Conservation (phyloP, 257 asterid species). For the Coffea canephora region DNA sequence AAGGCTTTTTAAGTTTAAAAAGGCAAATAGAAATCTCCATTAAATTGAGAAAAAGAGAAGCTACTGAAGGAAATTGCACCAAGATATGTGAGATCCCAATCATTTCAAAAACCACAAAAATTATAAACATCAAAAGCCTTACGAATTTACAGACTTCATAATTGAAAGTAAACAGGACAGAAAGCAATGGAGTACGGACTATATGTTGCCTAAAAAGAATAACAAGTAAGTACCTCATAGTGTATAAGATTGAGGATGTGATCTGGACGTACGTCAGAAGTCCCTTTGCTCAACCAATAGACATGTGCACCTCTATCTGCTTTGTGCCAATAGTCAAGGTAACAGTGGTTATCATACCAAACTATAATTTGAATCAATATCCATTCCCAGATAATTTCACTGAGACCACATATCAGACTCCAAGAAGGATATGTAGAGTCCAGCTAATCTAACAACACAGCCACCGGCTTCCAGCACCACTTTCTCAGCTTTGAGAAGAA, state of each 20-base stretch:
- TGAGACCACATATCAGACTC: not conserved
- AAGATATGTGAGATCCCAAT: not conserved
- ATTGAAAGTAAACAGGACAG: not conserved
- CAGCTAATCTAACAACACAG: constrained; percentile 89
- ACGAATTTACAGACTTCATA: not conserved
- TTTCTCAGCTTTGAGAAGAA: constrained; percentile 76
- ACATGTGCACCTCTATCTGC: constrained; percentile 87
- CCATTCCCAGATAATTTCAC: not conserved
- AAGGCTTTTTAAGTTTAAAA: not conserved
- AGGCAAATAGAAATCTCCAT: not conserved
- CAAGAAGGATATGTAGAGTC: constrained; percentile 91
- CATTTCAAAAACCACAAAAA: not conserved
- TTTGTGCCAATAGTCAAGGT: constrained; percentile 69
- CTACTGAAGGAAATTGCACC: not conserved
- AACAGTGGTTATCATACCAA: not conserved
- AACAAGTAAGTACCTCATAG: constrained; percentile 62
- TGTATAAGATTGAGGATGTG: constrained; percentile 90
- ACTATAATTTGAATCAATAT: constrained; percentile 2
- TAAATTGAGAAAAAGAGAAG: not conserved
- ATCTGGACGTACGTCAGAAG: constrained; percentile 69
- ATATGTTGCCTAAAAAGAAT: not conserved
- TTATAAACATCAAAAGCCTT: not conserved
- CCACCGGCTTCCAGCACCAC: constrained; percentile 81
- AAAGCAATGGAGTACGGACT: not conserved
- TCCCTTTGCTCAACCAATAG: constrained; percentile 85